Base-by-base conservation (phyloP, 108 stramenopile genomes). In the Epipyxis sp. region DNA sequence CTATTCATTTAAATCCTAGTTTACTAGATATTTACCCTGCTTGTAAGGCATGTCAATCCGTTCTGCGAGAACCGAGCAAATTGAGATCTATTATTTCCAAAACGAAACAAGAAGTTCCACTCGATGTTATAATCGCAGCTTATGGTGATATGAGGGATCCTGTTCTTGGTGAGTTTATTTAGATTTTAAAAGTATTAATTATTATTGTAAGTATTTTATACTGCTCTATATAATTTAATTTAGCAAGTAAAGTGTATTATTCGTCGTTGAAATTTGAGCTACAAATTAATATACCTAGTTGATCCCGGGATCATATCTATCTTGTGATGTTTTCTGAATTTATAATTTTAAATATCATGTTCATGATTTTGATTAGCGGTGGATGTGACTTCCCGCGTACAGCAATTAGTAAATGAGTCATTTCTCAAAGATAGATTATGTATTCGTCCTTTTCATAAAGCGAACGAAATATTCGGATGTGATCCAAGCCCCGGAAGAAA, bases 401-500 rank as follows among this genome's bases (percentile, higher is more conserved):
- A 57, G 25, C 20, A 57, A 57, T 20, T 20, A 57, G 20, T 57
- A 20, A 16, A 25, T 57, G 54, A 57, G 25, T 57, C 25, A 16
- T 25, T 20, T 20, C 25, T 25, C 54, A 16, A 20, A 20, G 54
- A 57, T 57, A 16, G 54, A 57, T 57, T 57, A 25, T 16, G 16
- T 20, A 20, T 57, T 57, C 54, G 54, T 57, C 54, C 54, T 20
- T 25, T 16, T 57, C 20, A 65, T 10, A 29, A 65, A 13, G 35
- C 35, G 25, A 37, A 65, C 25, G 34, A 65, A 37, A 35, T 35
- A 10, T 65, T 65, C 35, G 61, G 61, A 29, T 37, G 3, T 35
- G 61, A 65, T 65, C 61, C 61, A 65, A 32, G 30, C 3, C 61
- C 61, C 6, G 61, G 61, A 65, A 10, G 25, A 65, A 65, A 65